These are phyloP conservation scores for Schizochytrium sp. DNA, from an alignment of 108 stramenopile genomes.

Conservation along the genomic window DNA sequence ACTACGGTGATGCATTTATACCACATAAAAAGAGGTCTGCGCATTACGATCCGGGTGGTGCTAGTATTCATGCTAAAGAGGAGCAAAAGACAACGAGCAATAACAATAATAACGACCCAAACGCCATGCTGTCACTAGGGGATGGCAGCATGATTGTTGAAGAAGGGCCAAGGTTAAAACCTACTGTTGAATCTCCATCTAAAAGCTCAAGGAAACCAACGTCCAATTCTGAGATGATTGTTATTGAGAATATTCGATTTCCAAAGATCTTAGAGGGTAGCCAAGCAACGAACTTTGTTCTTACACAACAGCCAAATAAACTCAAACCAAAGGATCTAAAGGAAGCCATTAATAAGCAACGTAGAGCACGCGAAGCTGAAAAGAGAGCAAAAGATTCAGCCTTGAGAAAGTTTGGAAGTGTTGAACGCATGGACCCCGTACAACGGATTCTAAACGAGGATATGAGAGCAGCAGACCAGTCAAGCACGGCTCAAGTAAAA, in stretches of 20 bases:
- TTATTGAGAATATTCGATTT: slow-evolving; percentile 72
- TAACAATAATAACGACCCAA: too few species aligned
- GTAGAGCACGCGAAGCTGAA: slow-evolving; percentile 27
- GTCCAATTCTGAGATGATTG: slow-evolving; percentile 59
- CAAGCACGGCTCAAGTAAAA: slow-evolving; percentile 64
- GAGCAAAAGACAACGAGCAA: too few species aligned
- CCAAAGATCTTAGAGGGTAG: slow-evolving; percentile 66
- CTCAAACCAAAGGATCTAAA: slow-evolving; percentile 76
- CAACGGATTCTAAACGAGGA: neutral
- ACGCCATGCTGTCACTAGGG: too few species aligned
- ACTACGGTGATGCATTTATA: slow-evolving; percentile 11
- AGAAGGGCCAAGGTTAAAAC: too few species aligned
- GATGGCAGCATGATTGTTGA: too few species aligned
- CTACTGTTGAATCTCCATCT: too few species aligned
- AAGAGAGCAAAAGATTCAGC: slow-evolving; percentile 20
- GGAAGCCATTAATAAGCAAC: slow-evolving; percentile 71
- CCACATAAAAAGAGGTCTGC: neutral
- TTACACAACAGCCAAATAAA: slow-evolving; percentile 75
- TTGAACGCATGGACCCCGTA: neutral
- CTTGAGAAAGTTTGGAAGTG: neutral
- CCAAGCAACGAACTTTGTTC: slow-evolving; percentile 70
- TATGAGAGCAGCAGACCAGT: neutral
- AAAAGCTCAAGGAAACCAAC: too few species aligned
- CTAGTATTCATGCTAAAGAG: neutral
- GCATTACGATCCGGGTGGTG: neutral